Percentiles rank a stretch among this genome's conserved stretches.
These are phyloP conservation scores for Ogataea saltuana DNA, from an alignment of 805 yeast species.

Conservation along the genomic window DNA sequence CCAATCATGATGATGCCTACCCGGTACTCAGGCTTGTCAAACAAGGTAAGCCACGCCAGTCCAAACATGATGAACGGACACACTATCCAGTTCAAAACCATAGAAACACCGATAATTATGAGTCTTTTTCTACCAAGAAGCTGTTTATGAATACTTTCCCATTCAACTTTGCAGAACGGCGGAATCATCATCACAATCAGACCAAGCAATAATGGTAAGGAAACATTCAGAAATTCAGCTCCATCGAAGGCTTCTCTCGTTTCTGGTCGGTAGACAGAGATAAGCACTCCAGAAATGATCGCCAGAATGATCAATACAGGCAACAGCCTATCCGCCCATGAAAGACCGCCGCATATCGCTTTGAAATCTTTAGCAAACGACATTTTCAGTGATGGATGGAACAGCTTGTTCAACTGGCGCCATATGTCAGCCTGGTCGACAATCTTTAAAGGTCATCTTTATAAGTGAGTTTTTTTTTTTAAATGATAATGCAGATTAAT, in stretches of 20 bases:
- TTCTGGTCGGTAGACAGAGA: conserved; percentile 44
- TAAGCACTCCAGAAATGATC: conserved; percentile 40
- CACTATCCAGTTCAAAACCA: conserved; percentile 54
- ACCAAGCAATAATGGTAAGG: conserved; percentile 50
- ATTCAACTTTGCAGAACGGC: conserved; percentile 53
- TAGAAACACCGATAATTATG: conserved; percentile 40
- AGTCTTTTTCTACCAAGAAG: conserved; percentile 25
- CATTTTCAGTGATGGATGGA: no score
- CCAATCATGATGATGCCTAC: conserved; percentile 62
- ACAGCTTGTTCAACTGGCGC: no score
- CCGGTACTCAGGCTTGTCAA: conserved; percentile 49
- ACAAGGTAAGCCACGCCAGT: conserved; percentile 52
- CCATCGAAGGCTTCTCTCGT: conserved; percentile 40
- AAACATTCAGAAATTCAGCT: conserved; percentile 39
- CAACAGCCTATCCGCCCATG: conserved; percentile 38
- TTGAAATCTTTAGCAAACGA: no score
- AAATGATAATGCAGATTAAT: no score
- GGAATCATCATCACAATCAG: conserved; percentile 59
- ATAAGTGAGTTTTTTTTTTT: no score
- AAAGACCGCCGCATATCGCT: conserved; percentile 10
- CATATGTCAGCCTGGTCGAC: no score
- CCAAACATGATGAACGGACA: conserved; percentile 60
- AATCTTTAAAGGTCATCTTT: no score
- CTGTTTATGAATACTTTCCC: conserved; percentile 43
- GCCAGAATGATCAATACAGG: conserved; percentile 33